A percentile compares a stretch with the other conserved stretches of the same genome.
Conservation (phyloP, 805 yeast species). For the Blastobotrys muscicola region DNA sequence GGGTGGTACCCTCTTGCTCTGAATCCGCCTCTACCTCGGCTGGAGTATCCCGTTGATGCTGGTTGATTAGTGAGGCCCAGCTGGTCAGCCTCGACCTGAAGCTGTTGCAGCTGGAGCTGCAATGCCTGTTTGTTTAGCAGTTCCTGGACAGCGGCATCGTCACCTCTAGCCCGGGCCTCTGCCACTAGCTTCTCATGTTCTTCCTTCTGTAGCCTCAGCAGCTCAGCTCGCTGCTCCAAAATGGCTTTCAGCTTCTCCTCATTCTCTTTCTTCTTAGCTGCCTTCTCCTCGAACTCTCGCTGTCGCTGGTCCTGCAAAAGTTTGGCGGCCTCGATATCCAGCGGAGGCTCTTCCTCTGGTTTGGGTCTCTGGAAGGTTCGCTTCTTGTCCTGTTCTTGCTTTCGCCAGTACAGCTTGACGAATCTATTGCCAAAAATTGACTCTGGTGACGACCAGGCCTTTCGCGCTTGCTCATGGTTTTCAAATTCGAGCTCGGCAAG, state of each 20-base stretch:
- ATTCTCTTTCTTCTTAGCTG: slow-evolving; percentile 26
- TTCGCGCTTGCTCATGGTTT: slow-evolving; percentile 31
- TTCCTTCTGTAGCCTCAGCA: slow-evolving; percentile 27
- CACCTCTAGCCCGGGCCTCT: slow-evolving; percentile 16
- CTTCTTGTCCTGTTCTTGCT: slow-evolving; percentile 6
- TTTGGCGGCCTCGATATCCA: slow-evolving; percentile 33
- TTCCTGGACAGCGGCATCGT: slow-evolving; percentile 12
- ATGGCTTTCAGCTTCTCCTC: slow-evolving; percentile 28
- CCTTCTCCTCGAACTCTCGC: slow-evolving; percentile 32
- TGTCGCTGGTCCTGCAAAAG: slow-evolving; percentile 33
- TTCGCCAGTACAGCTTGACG: slow-evolving; percentile 37
- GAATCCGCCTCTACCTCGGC: slow-evolving; percentile 18
- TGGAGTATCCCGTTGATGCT: slow-evolving; percentile 9
- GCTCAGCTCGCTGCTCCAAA: slow-evolving; percentile 28
- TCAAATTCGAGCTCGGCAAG: slow-evolving; percentile 34
- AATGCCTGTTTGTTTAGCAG: slow-evolving; percentile 21
- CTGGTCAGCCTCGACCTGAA: slow-evolving; percentile 27
- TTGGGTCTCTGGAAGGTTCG: slow-evolving; percentile 9
- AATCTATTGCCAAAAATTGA: slow-evolving; percentile 42
- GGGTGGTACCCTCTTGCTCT: slow-evolving; percentile 19
- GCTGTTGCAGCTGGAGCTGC: slow-evolving; percentile 25
- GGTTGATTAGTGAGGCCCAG: slow-evolving; percentile 20
- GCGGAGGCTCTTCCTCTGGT: slow-evolving; percentile 16
- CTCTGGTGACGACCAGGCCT: slow-evolving; percentile 36
- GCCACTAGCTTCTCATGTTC: slow-evolving; percentile 16